Percentiles rank a stretch among this genome's conserved stretches.
These are phyloP conservation scores for Debaryomyces singareniensis DNA, from an alignment of 1,139 yeast species.

Conservation along the genomic window DNA sequence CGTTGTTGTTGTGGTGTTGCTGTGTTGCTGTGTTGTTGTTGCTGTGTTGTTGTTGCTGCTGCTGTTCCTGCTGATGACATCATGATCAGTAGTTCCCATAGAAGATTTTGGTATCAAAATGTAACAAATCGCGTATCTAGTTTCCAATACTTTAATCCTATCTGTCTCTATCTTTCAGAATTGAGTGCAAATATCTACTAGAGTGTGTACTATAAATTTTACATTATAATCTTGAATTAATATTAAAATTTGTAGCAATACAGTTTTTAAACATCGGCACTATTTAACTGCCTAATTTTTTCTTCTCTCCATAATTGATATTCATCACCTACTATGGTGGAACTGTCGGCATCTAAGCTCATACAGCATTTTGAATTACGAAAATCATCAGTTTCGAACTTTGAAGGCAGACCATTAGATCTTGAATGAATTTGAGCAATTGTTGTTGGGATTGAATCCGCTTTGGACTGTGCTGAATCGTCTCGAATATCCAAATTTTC, in stretches of 20 bases:
- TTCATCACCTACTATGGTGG: constrained; percentile 32
- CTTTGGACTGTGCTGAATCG: background rate
- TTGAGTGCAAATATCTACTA: too few species aligned
- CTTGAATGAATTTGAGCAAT: background rate
- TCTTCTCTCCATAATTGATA: constrained; percentile 38
- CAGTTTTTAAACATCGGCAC: too few species aligned
- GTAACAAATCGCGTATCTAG: too few species aligned
- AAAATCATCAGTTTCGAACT: background rate
- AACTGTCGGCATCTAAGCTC: constrained; percentile 27
- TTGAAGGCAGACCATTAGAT: background rate
- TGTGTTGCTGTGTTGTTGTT: too few species aligned
- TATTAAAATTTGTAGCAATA: too few species aligned
- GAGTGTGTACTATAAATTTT: background rate
- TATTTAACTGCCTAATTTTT: constrained; percentile 16
- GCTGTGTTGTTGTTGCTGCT: too few species aligned
- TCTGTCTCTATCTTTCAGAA: too few species aligned
- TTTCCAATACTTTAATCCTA: too few species aligned
- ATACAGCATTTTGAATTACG: constrained; percentile 12
- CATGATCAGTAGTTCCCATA: too few species aligned
- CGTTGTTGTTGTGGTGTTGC: too few species aligned
- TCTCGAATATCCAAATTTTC: constrained; percentile 3
- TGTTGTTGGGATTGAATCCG: background rate
- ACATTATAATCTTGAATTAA: constrained; percentile 11
- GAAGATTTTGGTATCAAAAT: too few species aligned
- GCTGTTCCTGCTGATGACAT: too few species aligned